Base-by-base conservation (phyloP, 2,329 filamentous ascomycete genomes). In the Neonectria coccinea region DNA sequence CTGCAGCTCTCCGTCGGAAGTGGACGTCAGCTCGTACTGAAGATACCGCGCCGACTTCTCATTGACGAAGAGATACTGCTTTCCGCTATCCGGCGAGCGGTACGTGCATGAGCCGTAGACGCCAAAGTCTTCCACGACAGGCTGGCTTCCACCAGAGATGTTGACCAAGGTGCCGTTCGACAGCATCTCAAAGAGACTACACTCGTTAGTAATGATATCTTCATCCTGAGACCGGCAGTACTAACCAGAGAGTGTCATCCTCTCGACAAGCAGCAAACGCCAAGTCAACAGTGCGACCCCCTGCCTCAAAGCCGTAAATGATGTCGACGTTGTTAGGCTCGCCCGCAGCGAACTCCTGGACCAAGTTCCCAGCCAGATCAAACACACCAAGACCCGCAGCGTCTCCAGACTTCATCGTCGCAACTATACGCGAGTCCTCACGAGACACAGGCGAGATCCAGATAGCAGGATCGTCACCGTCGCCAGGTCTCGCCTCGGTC, bases 291-390 rank as follows among this genome's bases (percentile, higher is more conserved):
- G 71, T 81, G 3, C 81, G 77, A 16, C 79, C 73, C 1, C 83
- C 83, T 0, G 79, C 76, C 5, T 78, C 69, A 51, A 87, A 83
- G 10, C 78, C 78, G 57, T 85, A 86, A 45, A 87, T 84, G 27
- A 86, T 78, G 55, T 87, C 85, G 1, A 86, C 84, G 41, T 87
- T 86, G 64, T 86, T 85, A 0, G 85, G 85, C 58, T 86, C 77
- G 1, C 77, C 79, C 0, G 83, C 83, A 0, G 72, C 62, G 7
- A 84, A 75, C 4, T 78, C 77, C 68, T 86, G 83, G 0, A 86
- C 62, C 2, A 83, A 73, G 27, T 82, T 84, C 0, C 85, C 84
- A 9, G 76, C 73, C 2, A 86, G 71, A 58, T 86, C 81, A 36
- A 84, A 86, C 0, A 86, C 82, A 0, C 76, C 80, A 5, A 87